Percentiles rank a stretch among this genome's conserved stretches.
Evolutionary conservation across 2,329 filamentous ascomycete genomes (phyloP).

Genomic region (Teratosphaeriaceae sp.): DNA sequence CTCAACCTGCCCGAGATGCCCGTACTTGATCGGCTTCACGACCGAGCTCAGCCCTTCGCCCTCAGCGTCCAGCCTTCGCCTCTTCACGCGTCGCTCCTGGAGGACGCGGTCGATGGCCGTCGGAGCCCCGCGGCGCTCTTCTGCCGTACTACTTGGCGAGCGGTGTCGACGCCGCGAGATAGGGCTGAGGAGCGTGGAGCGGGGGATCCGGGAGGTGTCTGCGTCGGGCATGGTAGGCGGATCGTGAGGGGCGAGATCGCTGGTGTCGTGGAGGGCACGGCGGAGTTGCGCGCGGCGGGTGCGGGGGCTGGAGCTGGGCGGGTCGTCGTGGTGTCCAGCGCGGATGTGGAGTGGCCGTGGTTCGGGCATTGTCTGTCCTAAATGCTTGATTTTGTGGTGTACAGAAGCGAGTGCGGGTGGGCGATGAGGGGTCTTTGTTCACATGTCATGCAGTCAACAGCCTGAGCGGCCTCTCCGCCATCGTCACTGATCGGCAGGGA

Average conservation of each 20-base stretch:
- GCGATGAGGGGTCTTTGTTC: neutral
- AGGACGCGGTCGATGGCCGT: neutral
- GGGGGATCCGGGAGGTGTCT: slow-evolving; percentile 2
- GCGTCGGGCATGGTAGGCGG: slow-evolving; percentile 1
- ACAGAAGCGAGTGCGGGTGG: slow-evolving; percentile 1
- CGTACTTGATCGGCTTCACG: slow-evolving; percentile 86
- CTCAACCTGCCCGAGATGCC: slow-evolving; percentile 79
- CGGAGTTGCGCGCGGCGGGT: slow-evolving; percentile 29
- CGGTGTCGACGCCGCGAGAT: slow-evolving; percentile 11
- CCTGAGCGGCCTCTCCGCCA: too few relatives aligned
- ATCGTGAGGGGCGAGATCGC: slow-evolving; percentile 24
- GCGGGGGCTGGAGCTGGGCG: slow-evolving; percentile 28
- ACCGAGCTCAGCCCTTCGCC: slow-evolving; percentile 34
- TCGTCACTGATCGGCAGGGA: too few relatives aligned
- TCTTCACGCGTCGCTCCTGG: neutral
- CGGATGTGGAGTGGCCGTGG: neutral
- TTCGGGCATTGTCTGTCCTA: too few relatives aligned
- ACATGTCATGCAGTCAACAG: too few relatives aligned
- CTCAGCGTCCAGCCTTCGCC: slow-evolving; percentile 10
- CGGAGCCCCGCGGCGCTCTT: neutral
- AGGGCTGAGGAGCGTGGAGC: slow-evolving; percentile 6
- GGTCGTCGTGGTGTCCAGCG: slow-evolving; percentile 37
- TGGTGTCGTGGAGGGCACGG: slow-evolving; percentile 28
- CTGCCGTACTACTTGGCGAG: slow-evolving; percentile 8
- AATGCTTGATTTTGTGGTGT: too few relatives aligned